Evolutionary conservation across 2,329 filamentous ascomycete genomes (phyloP).

Genomic region (Ilyonectria sp.): DNA sequence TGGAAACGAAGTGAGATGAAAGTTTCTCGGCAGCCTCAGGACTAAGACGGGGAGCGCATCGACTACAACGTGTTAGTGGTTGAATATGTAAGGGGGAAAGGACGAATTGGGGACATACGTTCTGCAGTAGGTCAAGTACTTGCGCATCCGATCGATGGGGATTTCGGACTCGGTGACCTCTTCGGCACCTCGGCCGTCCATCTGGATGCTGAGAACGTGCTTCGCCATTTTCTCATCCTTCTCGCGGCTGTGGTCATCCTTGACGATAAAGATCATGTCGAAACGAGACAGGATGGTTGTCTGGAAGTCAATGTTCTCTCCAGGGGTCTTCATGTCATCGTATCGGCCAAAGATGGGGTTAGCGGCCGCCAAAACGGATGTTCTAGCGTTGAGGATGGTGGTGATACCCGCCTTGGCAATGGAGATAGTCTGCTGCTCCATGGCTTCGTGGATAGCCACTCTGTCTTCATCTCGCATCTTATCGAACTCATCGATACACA

Average conservation of each 20-base stretch:
- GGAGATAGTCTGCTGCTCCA: slow-evolving; percentile 99
- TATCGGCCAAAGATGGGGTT: slow-evolving; percentile 99
- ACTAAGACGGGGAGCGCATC: slow-evolving; percentile 92
- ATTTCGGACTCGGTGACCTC: slow-evolving; percentile 91
- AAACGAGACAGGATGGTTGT: slow-evolving; percentile 98
- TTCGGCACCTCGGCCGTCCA: slow-evolving; percentile 87
- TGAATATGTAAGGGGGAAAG: no score
- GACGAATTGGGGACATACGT: slow-evolving; percentile 71
- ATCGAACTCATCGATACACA: slow-evolving; percentile 99
- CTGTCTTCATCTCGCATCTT: slow-evolving; percentile 99
- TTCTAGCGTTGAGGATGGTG: slow-evolving; percentile 95
- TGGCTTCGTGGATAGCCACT: slow-evolving; percentile 98
- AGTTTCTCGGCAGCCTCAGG: slow-evolving; percentile 95
- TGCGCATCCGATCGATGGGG: slow-evolving; percentile 95
- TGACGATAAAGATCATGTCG: slow-evolving; percentile 99
- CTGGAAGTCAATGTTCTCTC: slow-evolving; percentile 99
- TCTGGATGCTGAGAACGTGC: slow-evolving; percentile 98
- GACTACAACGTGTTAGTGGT: slow-evolving; percentile 66
- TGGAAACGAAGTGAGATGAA: slow-evolving; percentile 96
- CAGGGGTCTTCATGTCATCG: slow-evolving; percentile 96
- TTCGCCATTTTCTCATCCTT: slow-evolving; percentile 95
- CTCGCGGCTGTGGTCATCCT: slow-evolving; percentile 90
- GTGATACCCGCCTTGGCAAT: slow-evolving; percentile 99
- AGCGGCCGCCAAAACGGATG: slow-evolving; percentile 93
- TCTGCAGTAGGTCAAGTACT: slow-evolving; percentile 97